Evolutionary conservation across 2,329 filamentous ascomycete genomes (phyloP).

Genomic region (Tricladium varicosporioides): DNA sequence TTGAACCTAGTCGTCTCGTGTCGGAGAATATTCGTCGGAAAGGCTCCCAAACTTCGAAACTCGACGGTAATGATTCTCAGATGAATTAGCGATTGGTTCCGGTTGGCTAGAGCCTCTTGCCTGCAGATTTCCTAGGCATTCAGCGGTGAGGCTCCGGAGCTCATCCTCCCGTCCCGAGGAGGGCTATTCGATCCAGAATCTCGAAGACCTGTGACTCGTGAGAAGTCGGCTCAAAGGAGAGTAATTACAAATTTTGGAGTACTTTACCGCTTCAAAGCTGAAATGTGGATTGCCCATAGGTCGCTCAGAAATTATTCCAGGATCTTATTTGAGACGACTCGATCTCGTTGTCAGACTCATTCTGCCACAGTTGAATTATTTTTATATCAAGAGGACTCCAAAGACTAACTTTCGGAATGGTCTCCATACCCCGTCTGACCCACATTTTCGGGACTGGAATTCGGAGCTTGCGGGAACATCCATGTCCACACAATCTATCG

Average conservation of each 20-base stretch:
- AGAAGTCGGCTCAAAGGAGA: too few relatives aligned
- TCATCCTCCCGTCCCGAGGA: neutral
- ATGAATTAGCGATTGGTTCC: neutral
- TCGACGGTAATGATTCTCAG: neutral
- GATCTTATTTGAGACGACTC: neutral
- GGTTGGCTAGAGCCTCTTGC: neutral
- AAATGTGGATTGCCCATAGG: neutral
- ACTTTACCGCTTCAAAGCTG: too few relatives aligned
- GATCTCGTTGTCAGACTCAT: neutral
- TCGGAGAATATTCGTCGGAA: neutral
- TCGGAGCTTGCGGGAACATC: neutral
- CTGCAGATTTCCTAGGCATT: neutral
- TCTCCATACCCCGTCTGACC: neutral
- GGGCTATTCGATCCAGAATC: neutral
- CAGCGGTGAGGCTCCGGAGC: conserved; percentile 6
- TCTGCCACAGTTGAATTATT: too few relatives aligned
- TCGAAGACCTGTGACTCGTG: neutral
- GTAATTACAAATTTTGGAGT: too few relatives aligned
- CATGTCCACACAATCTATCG: neutral
- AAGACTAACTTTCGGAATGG: neutral
- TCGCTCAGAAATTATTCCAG: neutral
- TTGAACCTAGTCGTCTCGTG: neutral
- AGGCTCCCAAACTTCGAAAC: neutral
- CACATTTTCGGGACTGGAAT: neutral
- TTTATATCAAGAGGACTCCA: too few relatives aligned